Conservation (phyloP, 2,329 filamentous ascomycete genomes). For the Xylaria hypoxylon region DNA sequence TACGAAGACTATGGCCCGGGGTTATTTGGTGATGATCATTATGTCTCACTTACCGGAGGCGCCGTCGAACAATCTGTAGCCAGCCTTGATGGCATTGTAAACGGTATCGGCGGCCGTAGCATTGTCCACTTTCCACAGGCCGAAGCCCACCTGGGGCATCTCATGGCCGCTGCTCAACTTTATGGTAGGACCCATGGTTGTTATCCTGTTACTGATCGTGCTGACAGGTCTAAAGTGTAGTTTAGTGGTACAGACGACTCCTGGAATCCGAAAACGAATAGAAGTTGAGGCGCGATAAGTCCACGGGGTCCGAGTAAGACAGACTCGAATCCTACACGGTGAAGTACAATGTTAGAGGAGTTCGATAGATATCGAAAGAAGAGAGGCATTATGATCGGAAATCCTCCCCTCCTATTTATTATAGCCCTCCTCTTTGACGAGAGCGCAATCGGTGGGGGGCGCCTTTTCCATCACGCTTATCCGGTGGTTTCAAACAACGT, state of each 20-base stretch:
- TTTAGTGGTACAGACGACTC: slow-evolving; percentile 2
- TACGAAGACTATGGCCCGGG: neutral
- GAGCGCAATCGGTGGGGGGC: slow-evolving; percentile 18
- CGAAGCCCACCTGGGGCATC: slow-evolving; percentile 82
- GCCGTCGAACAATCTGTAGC: slow-evolving; percentile 71
- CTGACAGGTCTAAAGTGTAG: slow-evolving; percentile 8
- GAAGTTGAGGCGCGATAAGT: slow-evolving; percentile 30
- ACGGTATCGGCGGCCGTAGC: slow-evolving; percentile 78
- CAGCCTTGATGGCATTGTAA: slow-evolving; percentile 77
- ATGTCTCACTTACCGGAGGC: slow-evolving; percentile 64
- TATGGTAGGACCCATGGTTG: slow-evolving; percentile 58
- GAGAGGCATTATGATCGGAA: slow-evolving; percentile 3
- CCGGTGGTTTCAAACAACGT: slow-evolving; percentile 36
- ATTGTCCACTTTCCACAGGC: slow-evolving; percentile 86
- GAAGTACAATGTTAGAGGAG: neutral
- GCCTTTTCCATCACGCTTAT: slow-evolving; percentile 30
- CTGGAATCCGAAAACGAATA: slow-evolving; percentile 16
- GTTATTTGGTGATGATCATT: neutral
- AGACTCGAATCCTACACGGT: slow-evolving; percentile 24
- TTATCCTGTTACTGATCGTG: slow-evolving; percentile 3
- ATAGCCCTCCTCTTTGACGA: slow-evolving; percentile 5
- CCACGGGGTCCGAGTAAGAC: slow-evolving; percentile 13
- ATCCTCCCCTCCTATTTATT: slow-evolving; percentile 26
- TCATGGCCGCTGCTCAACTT: slow-evolving; percentile 74
- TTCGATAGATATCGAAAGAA: slow-evolving; percentile 1